Evolutionary conservation across 805 yeast species (phyloP), one percentile per base, ranked within the genome.

Genomic region (Cyberlindnera bimundalis): DNA sequence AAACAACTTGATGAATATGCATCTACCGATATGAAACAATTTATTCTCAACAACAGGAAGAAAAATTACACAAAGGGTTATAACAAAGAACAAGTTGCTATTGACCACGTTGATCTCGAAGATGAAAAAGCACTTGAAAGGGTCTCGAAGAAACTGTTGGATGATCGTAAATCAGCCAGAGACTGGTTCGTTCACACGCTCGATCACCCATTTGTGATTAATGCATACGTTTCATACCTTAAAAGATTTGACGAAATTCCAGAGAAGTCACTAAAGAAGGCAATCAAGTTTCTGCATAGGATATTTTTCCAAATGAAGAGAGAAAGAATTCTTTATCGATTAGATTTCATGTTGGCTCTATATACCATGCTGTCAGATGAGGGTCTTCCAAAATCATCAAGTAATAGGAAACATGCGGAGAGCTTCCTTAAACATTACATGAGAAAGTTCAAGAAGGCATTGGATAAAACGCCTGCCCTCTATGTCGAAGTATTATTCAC

Each of bases 401-500:
- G 60, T 13, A 66, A 79, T 4, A 67, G 87, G 43, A 67, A 65
- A 23, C 88, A 82, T 41, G 73, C 84, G 11, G 81, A 78, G 27
- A 75, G 79, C 33, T 80, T 91, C 50, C 64, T 84, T 26, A 68
- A 71, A 17, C 79, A 81, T 51, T 88, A 71, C 50, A 77, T 87
- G 76, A 71, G 74, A 40, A 74, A 74, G 47, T 68, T 80, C 52
- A 76, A 66, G 34, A 64, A 61, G 55, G 71, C 64, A 44, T 66
- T 71, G 42, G 68, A 61, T 17, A 70, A 58, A 51, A 73, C 80
- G 47, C 90, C 75, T 35, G 66, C 72, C 39, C 71, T 71, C 53
- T 78, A 60, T 47, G 65, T 76, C 6, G 96, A 88, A 53, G 53
- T 91, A 4, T 63, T 88, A 37, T 86, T 87, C 56, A 76, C 84